Percentiles rank a stretch among this genome's conserved stretches.
Evolutionary conservation across 148 eudicot genomes (phyloP).

Genomic region (Rheum nobile): DNA sequence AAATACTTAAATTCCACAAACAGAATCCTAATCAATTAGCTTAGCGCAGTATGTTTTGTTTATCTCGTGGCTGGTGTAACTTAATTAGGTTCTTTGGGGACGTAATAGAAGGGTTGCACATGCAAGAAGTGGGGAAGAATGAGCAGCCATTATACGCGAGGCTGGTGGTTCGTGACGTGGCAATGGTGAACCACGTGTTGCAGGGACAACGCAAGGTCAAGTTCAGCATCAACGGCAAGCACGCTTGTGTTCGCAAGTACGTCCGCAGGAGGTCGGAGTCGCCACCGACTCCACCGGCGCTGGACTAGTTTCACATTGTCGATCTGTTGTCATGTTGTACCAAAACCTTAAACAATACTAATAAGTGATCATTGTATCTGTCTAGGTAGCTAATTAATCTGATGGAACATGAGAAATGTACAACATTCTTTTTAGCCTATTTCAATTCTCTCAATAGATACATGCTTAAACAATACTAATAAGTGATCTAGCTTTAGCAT

Average conservation of each 20-base stretch:
- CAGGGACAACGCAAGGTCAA: conserved; percentile 18
- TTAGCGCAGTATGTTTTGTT: no score
- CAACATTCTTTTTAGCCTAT: background rate
- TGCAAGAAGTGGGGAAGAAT: conserved; percentile 27
- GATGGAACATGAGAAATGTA: no score
- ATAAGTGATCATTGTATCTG: no score
- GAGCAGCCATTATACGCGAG: conserved; percentile 36
- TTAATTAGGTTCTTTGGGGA: conserved; percentile 21
- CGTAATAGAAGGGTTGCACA: conserved; percentile 30
- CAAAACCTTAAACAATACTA: no score
- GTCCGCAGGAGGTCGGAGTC: conserved; percentile 15
- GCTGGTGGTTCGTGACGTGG: conserved; percentile 20
- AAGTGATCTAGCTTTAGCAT: no score
- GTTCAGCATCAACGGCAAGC: conserved; percentile 40
- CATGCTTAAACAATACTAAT: no score
- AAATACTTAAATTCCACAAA: no score
- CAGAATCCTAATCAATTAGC: no score
- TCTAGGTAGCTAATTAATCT: no score
- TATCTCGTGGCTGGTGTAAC: no score
- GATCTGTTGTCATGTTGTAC: background rate
- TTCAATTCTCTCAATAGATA: background rate
- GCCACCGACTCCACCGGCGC: background rate
- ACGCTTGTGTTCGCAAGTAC: conserved; percentile 39
- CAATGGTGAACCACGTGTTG: conserved; percentile 15
- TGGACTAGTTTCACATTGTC: background rate